These are phyloP conservation scores for Kalmanozyma brasiliensis DNA, from an alignment of 1,284 basidiomycete genomes.

Conservation along the genomic window DNA sequence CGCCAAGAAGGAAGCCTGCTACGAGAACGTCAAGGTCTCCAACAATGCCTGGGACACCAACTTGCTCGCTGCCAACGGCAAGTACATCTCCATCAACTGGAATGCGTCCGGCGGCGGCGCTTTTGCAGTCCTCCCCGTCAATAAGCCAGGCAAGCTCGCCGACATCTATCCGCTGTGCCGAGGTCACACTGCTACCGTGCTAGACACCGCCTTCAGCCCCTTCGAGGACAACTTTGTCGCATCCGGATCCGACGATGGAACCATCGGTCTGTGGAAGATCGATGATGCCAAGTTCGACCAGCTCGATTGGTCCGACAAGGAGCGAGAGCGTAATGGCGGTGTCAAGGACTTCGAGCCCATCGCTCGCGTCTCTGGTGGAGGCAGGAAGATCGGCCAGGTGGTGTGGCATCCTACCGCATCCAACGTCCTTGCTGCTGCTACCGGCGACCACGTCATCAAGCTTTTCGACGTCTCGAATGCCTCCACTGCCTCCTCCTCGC, in stretches of 20 bases:
- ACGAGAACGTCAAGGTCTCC: constrained; percentile 85
- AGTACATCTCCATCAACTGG: constrained; percentile 91
- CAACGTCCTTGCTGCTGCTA: constrained; percentile 86
- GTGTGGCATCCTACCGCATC: constrained; percentile 91
- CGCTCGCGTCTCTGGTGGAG: constrained; percentile 69
- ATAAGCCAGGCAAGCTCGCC: constrained; percentile 75
- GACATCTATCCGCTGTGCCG: constrained; percentile 92
- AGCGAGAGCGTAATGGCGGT: constrained; percentile 54
- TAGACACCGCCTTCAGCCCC: constrained; percentile 96
- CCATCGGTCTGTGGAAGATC: constrained; percentile 85
- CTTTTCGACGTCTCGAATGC: constrained; percentile 79
- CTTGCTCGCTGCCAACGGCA: constrained; percentile 78
- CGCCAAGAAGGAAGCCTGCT: constrained; percentile 68
- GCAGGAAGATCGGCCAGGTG: constrained; percentile 89
- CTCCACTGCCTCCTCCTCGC: constrained; percentile 63
- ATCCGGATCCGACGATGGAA: constrained; percentile 91
- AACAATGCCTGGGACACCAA: constrained; percentile 89
- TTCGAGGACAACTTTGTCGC: constrained; percentile 91
- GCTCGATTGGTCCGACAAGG: constrained; percentile 61
- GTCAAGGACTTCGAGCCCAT: constrained; percentile 85
- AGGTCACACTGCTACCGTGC: constrained; percentile 81
- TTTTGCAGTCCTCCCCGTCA: constrained; percentile 86
- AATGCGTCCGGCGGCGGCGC: constrained; percentile 92
- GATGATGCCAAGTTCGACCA: constrained; percentile 76
- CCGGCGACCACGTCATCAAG: constrained; percentile 87